phyloP scores from a whole-genome alignment of 176 grass and related monocot species.

The Aegilops tauschii region DNA sequence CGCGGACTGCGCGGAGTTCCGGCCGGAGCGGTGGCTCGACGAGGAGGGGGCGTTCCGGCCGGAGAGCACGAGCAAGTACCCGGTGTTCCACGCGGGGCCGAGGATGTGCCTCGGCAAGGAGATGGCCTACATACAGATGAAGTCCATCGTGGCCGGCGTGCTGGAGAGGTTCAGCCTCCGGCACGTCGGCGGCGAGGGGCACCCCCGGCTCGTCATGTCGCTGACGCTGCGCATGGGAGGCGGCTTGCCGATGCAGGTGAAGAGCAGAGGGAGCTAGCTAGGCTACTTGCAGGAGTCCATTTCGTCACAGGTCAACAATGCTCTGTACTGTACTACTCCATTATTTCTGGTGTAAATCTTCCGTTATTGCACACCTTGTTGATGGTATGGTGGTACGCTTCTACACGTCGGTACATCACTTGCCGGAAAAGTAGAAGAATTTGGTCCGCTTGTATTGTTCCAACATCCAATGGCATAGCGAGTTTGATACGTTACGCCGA shows the following conservation, averaged over 20 bases:
- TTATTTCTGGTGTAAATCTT: too few species aligned
- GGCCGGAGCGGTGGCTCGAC: conserved; percentile 65
- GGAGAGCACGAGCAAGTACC: conserved; percentile 59
- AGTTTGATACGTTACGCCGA: neutral
- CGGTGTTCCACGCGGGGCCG: conserved; percentile 51
- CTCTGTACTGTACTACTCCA: too few species aligned
- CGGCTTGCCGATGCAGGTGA: conserved; percentile 40
- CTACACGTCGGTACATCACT: neutral
- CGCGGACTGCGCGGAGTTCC: conserved; percentile 40
- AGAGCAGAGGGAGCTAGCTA: neutral
- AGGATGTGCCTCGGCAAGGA: conserved; percentile 80
- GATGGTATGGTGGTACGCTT: neutral
- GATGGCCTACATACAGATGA: conserved; percentile 83
- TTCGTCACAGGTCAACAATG: too few species aligned
- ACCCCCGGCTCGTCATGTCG: conserved; percentile 41
- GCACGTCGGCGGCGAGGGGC: conserved; percentile 21
- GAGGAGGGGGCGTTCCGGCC: conserved; percentile 43
- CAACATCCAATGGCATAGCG: neutral
- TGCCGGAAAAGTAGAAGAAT: neutral
- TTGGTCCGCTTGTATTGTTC: neutral
- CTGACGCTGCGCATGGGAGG: conserved; percentile 54
- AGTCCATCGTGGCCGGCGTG: conserved; percentile 50
- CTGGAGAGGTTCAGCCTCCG: conserved; percentile 45
- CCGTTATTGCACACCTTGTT: too few species aligned
- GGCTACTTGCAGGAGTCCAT: neutral